These are phyloP conservation scores for Trichophyton benhamiae DNA, from an alignment of 2,329 filamentous ascomycete species.

Conservation along the genomic window DNA sequence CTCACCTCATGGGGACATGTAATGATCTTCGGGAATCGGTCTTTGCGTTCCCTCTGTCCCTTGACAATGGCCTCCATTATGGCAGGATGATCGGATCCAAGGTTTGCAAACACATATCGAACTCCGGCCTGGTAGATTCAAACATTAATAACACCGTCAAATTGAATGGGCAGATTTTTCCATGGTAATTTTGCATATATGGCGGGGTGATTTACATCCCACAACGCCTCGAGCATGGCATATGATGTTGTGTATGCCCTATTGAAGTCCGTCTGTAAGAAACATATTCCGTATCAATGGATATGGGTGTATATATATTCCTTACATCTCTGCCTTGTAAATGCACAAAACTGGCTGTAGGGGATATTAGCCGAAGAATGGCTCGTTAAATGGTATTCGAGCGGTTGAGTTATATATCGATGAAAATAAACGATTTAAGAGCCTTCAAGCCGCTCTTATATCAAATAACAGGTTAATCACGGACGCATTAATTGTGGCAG, in stretches of 20 bases:
- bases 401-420: too few species aligned
- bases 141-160: neutral
- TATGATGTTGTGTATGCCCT: constrained; percentile 57
- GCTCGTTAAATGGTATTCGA: too few species aligned
- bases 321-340: neutral
- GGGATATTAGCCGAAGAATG: too few species aligned
- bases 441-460: too few species aligned
- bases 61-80: constrained; percentile 73
- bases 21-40: constrained; percentile 58
- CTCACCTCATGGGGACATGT: constrained; percentile 67
- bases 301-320: neutral
- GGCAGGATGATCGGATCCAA: constrained; percentile 52
- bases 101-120: constrained; percentile 41
- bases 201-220: constrained; percentile 48
- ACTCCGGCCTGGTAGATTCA: constrained; percentile 32
- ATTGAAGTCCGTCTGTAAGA: neutral
- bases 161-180: too few species aligned
- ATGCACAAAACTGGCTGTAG: too few species aligned
- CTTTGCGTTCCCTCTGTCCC: constrained; percentile 54
- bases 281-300: neutral
- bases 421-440: too few species aligned
- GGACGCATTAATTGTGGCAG: too few species aligned
- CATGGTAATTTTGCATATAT: neutral
- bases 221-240: constrained; percentile 71
- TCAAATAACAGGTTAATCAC: too few species aligned